A percentile compares a stretch with the other conserved stretches of the same genome.
Evolutionary conservation across 2,329 filamentous ascomycete species (phyloP).

Genomic region (Chaetomiaceae sp.): DNA sequence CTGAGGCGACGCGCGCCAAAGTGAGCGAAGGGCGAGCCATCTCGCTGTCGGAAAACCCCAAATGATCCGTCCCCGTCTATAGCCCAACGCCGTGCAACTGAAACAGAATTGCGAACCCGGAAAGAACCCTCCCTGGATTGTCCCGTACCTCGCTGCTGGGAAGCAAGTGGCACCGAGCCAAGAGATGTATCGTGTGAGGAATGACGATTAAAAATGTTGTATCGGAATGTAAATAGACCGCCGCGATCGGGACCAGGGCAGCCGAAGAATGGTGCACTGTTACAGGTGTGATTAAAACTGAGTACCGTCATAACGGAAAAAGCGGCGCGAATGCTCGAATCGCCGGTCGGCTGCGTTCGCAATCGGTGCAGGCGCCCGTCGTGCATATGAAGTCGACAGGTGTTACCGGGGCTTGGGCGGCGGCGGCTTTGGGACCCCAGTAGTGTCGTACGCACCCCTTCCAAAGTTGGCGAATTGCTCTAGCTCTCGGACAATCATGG

Average conservation of each 20-base stretch:
- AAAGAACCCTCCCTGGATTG: slow-evolving; percentile 14
- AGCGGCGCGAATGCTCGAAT: background rate
- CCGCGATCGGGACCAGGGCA: background rate
- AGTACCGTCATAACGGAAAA: slow-evolving; percentile 12
- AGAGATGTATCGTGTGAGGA: slow-evolving; percentile 26
- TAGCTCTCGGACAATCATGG: slow-evolving; percentile 30
- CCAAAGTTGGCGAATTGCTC: slow-evolving; percentile 30
- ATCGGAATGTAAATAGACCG: slow-evolving; percentile 23
- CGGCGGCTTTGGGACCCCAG: slow-evolving; percentile 33
- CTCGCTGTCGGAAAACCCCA: slow-evolving; percentile 9
- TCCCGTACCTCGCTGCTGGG: slow-evolving; percentile 23
- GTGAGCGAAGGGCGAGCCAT: slow-evolving; percentile 12
- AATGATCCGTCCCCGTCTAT: slow-evolving; percentile 19
- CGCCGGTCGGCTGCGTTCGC: background rate
- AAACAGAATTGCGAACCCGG: slow-evolving; percentile 17
- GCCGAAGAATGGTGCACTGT: slow-evolving; percentile 11
- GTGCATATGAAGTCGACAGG: background rate
- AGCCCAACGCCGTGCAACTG: slow-evolving; percentile 21
- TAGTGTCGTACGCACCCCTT: slow-evolving; percentile 34
- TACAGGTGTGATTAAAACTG: slow-evolving; percentile 22
- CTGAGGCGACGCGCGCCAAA: too few species aligned
- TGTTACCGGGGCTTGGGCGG: slow-evolving; percentile 32
- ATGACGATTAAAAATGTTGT: slow-evolving; percentile 32
- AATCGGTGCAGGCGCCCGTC: too few species aligned
- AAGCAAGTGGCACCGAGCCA: slow-evolving; percentile 29